Evolutionary conservation across 2,329 filamentous ascomycete genomes (phyloP).

Genomic region (Plectosphaerella sp.): DNA sequence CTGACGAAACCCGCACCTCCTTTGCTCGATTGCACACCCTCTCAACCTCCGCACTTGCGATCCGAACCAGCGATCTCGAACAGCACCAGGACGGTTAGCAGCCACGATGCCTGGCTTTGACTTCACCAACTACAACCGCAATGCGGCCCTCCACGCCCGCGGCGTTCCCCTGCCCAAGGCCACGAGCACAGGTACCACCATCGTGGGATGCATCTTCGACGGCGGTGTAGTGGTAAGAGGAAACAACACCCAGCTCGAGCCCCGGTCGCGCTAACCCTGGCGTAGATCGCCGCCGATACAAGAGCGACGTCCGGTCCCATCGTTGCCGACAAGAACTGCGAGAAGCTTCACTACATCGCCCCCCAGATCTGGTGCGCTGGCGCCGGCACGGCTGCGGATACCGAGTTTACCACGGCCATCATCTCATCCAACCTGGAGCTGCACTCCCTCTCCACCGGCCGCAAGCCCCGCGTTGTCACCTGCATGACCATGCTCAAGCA

Average conservation of each 20-base stretch:
- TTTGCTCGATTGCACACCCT: no score
- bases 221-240: conserved; percentile 83
- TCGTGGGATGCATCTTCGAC: conserved; percentile 95
- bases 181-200: conserved; percentile 97
- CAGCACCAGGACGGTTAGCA: conserved; percentile 5
- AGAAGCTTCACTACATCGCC: conserved; percentile 98
- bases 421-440: conserved; percentile 99
- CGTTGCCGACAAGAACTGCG: conserved; percentile 99
- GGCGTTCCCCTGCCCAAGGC: conserved; percentile 95
- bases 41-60: no score
- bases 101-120: conserved; percentile 90
- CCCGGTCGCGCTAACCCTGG: conserved; percentile 3
- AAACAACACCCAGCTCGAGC: not conserved
- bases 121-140: conserved; percentile 99
- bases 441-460: conserved; percentile 91
- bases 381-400: conserved; percentile 95
- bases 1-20: conserved; percentile 1
- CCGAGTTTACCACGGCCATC: conserved; percentile 97
- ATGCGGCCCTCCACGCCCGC: conserved; percentile 88
- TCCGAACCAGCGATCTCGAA: not conserved
- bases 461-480: conserved; percentile 94
- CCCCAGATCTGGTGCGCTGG: conserved; percentile 99
- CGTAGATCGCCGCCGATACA: conserved; percentile 94
- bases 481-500: conserved; percentile 99
- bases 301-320: conserved; percentile 96